Conservation (phyloP, 2,329 filamentous ascomycete genomes). For the Colletotrichum eremochloae region DNA sequence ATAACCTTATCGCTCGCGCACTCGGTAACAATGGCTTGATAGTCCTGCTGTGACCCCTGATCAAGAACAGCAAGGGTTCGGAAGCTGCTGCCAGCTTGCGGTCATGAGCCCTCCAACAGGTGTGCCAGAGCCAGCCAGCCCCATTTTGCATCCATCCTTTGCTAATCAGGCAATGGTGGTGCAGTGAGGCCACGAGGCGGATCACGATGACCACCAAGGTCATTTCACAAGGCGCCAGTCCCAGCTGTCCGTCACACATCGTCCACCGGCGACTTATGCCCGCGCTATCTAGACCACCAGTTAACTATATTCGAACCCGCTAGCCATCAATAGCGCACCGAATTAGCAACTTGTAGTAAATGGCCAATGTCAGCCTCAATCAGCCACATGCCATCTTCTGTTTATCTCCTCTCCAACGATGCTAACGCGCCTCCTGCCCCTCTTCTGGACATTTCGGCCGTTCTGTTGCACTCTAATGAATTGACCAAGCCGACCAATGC, state of each 20-base stretch:
- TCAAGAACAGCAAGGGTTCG: neutral
- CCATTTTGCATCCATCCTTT: neutral
- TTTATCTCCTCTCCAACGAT: constrained; percentile 6
- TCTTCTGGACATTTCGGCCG: neutral
- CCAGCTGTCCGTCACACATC: neutral
- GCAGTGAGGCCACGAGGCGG: neutral
- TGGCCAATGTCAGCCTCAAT: neutral
- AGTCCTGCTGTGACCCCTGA: neutral
- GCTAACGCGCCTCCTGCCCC: neutral
- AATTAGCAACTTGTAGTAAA: constrained; percentile 4
- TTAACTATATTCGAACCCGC: constrained; percentile 28
- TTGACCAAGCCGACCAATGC: constrained; percentile 14
- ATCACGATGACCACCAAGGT: neutral
- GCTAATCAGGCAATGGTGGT: neutral
- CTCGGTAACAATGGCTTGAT: constrained; percentile 1
- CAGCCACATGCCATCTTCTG: constrained; percentile 15
- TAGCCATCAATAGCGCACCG: constrained; percentile 35
- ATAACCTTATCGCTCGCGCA: constrained; percentile 17
- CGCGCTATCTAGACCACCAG: constrained; percentile 5
- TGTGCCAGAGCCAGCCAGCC: neutral
- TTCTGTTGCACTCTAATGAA: constrained; percentile 1
- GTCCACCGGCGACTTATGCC: constrained; percentile 6
- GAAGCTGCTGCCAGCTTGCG: neutral
- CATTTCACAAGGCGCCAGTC: neutral
- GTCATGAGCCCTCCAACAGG: neutral